Conservation (phyloP, 495 filamentous ascomycete species). For the Aspergillus bertholletiae region DNA sequence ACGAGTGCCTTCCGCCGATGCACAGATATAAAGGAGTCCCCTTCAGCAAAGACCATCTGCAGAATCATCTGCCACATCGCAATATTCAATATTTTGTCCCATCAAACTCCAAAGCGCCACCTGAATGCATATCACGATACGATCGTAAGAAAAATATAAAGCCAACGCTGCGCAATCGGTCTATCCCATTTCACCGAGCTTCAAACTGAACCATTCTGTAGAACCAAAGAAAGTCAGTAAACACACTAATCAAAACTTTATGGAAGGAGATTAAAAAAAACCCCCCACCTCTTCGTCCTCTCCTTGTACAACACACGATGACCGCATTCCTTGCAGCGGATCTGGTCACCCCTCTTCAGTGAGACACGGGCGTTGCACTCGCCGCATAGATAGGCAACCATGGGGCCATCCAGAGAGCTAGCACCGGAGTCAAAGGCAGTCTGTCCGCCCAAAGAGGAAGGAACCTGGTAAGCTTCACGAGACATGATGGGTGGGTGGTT, state of each 20-base stretch:
- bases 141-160: not conserved
- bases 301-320: slow-evolving; percentile 97
- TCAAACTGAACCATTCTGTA: slow-evolving; percentile 96
- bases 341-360: slow-evolving; percentile 79
- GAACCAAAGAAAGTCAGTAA: slow-evolving; percentile 4
- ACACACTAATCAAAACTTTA: too few relatives aligned
- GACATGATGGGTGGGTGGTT: slow-evolving; percentile 30
- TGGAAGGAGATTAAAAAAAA: too few relatives aligned
- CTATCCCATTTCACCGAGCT: slow-evolving; percentile 74
- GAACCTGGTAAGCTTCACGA: slow-evolving; percentile 50
- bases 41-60: not conserved
- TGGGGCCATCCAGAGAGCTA: slow-evolving; percentile 32
- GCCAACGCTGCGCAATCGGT: not conserved
- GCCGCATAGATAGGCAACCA: slow-evolving; percentile 86
- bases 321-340: slow-evolving; percentile 94
- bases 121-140: slow-evolving; percentile 17
- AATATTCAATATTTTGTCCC: not conserved
- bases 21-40: not conserved
- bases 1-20: not conserved
- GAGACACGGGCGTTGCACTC: slow-evolving; percentile 83
- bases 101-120: slow-evolving; percentile 30
- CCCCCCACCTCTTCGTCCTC: slow-evolving; percentile 84
- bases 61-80: not conserved
- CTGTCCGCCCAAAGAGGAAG: slow-evolving; percentile 29
- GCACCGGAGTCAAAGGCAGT: slow-evolving; percentile 34